A percentile compares a stretch with the other conserved stretches of the same genome.
Conservation (phyloP, 257 asterid species). For the Cynanchum wilfordii region DNA sequence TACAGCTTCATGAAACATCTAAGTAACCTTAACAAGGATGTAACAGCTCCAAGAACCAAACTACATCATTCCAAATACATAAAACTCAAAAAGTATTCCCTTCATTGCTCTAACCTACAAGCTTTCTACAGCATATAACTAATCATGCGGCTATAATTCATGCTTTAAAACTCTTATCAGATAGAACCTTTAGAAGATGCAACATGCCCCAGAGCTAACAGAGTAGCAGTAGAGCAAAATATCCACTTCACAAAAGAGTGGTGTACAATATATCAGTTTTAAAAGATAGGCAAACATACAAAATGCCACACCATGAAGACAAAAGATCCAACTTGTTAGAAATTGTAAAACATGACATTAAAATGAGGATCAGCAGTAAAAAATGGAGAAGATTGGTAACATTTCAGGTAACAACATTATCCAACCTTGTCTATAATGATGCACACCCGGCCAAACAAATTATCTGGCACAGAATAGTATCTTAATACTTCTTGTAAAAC, state of each 20-base stretch:
- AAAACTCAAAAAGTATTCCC: neutral
- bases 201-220: neutral
- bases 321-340: neutral
- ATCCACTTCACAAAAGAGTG: neutral
- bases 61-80: neutral
- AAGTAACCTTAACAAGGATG: neutral
- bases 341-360: neutral
- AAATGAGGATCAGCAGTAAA: slow-evolving; percentile 2
- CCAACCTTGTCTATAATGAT: slow-evolving; percentile 87
- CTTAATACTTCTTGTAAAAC: slow-evolving; percentile 90
- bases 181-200: neutral
- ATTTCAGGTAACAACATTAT: slow-evolving; percentile 13
- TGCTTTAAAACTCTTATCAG: neutral
- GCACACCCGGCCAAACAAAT: slow-evolving; percentile 80
- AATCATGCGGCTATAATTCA: neutral
- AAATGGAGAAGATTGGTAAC: neutral
- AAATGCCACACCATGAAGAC: neutral
- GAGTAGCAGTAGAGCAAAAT: neutral
- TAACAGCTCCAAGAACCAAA: neutral
- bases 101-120: neutral
- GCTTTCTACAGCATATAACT: neutral
- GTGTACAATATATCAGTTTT: neutral
- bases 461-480: slow-evolving; percentile 70
- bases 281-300: neutral
- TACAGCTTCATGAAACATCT: neutral